Evolutionary conservation across 2,329 filamentous ascomycete species (phyloP).

Genomic region (Botrytis elliptica): DNA sequence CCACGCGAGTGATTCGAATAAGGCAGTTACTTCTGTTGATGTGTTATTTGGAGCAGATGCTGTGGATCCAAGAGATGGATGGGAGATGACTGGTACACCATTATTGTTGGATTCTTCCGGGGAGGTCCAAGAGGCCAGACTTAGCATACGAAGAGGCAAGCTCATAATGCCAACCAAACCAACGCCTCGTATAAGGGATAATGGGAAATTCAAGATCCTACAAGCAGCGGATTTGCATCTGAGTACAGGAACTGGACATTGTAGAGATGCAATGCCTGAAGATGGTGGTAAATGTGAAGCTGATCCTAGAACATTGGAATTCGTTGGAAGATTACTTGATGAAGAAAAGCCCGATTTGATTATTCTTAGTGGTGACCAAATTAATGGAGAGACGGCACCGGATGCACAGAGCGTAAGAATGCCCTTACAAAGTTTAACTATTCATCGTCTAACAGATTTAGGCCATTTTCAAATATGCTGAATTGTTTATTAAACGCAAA

Average conservation of each 20-base stretch:
- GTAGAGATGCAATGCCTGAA: slow-evolving; percentile 81
- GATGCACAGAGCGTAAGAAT: slow-evolving; percentile 78
- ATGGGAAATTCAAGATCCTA: slow-evolving; percentile 96
- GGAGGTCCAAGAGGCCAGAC: slow-evolving; percentile 65
- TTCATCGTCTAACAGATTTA: slow-evolving; percentile 36
- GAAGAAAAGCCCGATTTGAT: slow-evolving; percentile 93
- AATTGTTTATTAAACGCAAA: slow-evolving; percentile 78
- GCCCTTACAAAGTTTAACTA: not conserved
- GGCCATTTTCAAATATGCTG: slow-evolving; percentile 91
- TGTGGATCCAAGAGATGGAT: slow-evolving; percentile 82
- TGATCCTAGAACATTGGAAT: slow-evolving; percentile 87
- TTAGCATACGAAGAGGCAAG: slow-evolving; percentile 75
- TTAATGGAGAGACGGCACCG: slow-evolving; percentile 89
- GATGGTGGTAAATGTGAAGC: slow-evolving; percentile 82
- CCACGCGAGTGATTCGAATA: slow-evolving; percentile 48
- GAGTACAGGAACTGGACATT: slow-evolving; percentile 82
- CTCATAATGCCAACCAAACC: slow-evolving; percentile 65
- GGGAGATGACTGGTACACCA: slow-evolving; percentile 74
- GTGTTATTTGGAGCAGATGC: slow-evolving; percentile 72
- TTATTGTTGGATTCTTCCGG: slow-evolving; percentile 66
- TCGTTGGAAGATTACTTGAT: slow-evolving; percentile 78
- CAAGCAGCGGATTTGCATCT: slow-evolving; percentile 94
- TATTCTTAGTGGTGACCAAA: slow-evolving; percentile 87
- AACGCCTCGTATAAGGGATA: slow-evolving; percentile 74
- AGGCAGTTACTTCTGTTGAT: slow-evolving; percentile 65